phyloP scores from a whole-genome alignment of 805 yeast genomes.

The Ogataea nitratoaversa region DNA sequence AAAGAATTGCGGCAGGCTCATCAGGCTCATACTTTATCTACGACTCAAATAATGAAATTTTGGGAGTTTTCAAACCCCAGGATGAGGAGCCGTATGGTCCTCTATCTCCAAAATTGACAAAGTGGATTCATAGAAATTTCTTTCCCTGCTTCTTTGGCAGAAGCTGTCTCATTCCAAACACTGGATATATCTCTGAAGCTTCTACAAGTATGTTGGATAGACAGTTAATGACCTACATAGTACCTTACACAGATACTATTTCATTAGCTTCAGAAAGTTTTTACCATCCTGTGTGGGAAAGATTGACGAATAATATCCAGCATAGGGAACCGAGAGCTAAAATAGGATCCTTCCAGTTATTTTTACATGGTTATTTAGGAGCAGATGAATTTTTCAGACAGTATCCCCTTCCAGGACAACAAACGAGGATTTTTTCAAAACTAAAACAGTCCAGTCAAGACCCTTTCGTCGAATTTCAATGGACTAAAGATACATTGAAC shows the following conservation, averaged over 20 bases:
- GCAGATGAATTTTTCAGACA: conserved; percentile 56
- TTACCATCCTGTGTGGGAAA: conserved; percentile 50
- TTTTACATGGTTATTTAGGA: conserved; percentile 51
- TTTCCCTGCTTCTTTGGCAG: conserved; percentile 78
- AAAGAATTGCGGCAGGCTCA: conserved; percentile 58
- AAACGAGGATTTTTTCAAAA: conserved; percentile 1
- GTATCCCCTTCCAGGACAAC: conserved; percentile 45
- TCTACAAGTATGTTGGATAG: conserved; percentile 67
- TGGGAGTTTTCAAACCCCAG: conserved; percentile 71
- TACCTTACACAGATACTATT: conserved; percentile 63
- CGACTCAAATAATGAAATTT: conserved; percentile 32
- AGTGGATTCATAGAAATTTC: conserved; percentile 70
- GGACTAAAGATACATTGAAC: conserved; percentile 47
- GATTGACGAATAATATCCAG: conserved; percentile 18
- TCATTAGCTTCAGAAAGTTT: conserved; percentile 44
- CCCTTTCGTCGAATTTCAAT: conserved; percentile 45
- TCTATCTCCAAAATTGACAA: conserved; percentile 72
- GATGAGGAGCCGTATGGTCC: conserved; percentile 83
- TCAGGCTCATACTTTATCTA: conserved; percentile 66
- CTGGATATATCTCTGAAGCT: conserved; percentile 68
- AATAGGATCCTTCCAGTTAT: conserved; percentile 65
- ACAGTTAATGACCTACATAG: conserved; percentile 53
- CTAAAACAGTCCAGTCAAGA: conserved; percentile 7
- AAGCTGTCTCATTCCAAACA: conserved; percentile 66
- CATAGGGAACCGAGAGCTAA: conserved; percentile 37